Evolutionary conservation across 345 rosid species (phyloP).

Genomic region (Raphanus raphanistrum): DNA sequence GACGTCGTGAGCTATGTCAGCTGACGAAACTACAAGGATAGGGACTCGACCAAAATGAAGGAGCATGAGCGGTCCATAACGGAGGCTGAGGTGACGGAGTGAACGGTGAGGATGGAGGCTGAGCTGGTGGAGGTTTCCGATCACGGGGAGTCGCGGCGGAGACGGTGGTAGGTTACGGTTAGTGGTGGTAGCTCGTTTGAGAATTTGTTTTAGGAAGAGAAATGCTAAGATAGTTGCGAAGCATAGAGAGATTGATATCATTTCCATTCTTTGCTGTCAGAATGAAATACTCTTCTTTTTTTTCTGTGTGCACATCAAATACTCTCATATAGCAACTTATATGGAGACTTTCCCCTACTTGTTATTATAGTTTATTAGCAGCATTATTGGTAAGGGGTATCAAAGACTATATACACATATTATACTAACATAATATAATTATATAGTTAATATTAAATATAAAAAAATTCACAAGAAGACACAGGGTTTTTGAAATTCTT

Average conservation of each 20-base stretch:
- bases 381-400: background rate
- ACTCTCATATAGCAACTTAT: background rate
- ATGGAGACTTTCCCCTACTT: background rate
- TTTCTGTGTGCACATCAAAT: background rate
- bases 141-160: slow-evolving; percentile 47
- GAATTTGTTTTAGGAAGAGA: background rate
- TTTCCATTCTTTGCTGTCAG: slow-evolving; percentile 11
- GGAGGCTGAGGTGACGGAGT: slow-evolving; percentile 40
- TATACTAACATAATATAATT: background rate
- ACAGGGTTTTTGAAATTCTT: no score
- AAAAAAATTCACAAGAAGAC: no score
- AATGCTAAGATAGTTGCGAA: slow-evolving; percentile 1
- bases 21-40: slow-evolving; percentile 49
- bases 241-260: background rate
- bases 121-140: slow-evolving; percentile 60
- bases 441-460: no score
- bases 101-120: slow-evolving; percentile 49
- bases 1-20: slow-evolving; percentile 45
- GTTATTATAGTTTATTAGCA: background rate
- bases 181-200: background rate
- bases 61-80: slow-evolving; percentile 54
- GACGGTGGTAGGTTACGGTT: slow-evolving; percentile 35
- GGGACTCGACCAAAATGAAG: slow-evolving; percentile 49
- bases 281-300: background rate
- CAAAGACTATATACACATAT: background rate